Evolutionary conservation across 202 grass and related monocot species (phyloP).

Genomic region (Bolboschoenoplectus hybrid): DNA sequence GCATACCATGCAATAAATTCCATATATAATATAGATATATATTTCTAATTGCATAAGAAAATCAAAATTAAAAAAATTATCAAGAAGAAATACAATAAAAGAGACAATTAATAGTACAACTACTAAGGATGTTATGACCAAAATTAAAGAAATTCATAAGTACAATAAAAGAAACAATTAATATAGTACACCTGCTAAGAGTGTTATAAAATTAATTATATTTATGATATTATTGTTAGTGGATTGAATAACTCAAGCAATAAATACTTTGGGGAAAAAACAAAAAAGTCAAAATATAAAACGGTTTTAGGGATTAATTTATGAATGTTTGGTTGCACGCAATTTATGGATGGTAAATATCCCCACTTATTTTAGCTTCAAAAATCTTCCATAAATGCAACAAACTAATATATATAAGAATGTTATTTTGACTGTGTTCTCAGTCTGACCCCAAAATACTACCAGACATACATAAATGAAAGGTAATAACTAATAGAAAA

Average conservation of each 20-base stretch:
- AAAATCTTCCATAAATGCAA: not conserved
- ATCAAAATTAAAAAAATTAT: not conserved
- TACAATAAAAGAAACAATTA: not conserved
- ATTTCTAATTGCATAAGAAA: not conserved
- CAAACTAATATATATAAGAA: not conserved
- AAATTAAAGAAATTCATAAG: not conserved
- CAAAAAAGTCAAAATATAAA: constrained; percentile 8
- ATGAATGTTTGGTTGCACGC: constrained; percentile 21
- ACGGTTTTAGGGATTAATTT: not conserved
- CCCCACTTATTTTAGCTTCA: not conserved
- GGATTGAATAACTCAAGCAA: not conserved
- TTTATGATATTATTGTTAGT: not conserved
- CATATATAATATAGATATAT: not conserved
- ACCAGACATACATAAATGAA: not conserved
- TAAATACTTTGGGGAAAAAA: not conserved
- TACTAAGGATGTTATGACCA: not conserved
- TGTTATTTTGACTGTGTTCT: not conserved
- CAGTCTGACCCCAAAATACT: not conserved
- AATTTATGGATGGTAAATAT: constrained; percentile 18
- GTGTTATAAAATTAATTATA: not conserved
- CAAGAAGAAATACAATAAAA: not conserved
- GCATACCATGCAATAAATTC: not conserved
- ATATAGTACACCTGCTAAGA: not conserved
- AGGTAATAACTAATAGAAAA: no score
- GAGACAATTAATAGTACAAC: not conserved